Conservation (phyloP, 441 rosid genomes). For the Adansonia rubrostipa region DNA sequence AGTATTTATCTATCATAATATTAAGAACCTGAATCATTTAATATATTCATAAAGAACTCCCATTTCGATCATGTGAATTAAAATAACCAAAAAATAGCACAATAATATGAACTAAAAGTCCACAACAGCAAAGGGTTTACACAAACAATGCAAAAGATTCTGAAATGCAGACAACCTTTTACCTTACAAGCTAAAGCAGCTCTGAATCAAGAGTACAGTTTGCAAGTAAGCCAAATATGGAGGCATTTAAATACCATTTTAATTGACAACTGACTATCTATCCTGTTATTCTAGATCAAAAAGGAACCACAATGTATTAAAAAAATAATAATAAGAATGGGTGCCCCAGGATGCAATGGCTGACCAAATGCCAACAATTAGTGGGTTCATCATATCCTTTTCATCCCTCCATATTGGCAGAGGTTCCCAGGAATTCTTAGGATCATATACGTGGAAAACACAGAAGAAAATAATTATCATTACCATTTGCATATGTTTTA, state of each 20-base stretch:
- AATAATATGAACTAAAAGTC: neutral
- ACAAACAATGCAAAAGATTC: slow-evolving; percentile 17
- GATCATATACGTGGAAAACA: neutral
- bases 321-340: neutral
- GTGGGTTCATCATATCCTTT: slow-evolving; percentile 10
- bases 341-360: slow-evolving; percentile 16
- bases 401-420: slow-evolving; percentile 1
- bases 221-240: slow-evolving; percentile 9
- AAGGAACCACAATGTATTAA: neutral
- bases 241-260: slow-evolving; percentile 13
- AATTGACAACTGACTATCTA: slow-evolving; percentile 21
- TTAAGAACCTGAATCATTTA: neutral
- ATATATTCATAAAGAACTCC: slow-evolving; percentile 3
- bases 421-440: neutral
- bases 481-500: neutral
- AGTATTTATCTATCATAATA: neutral
- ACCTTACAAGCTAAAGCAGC: slow-evolving; percentile 20
- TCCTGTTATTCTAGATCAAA: slow-evolving; percentile 11
- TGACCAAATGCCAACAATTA: neutral
- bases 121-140: neutral
- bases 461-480: neutral
- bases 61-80: slow-evolving; percentile 8
- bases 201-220: slow-evolving; percentile 15
- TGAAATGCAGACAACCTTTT: neutral
- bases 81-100: slow-evolving; percentile 7